Conservation (phyloP, 352 stramenopile species). For the Lagenidium giganteum region DNA sequence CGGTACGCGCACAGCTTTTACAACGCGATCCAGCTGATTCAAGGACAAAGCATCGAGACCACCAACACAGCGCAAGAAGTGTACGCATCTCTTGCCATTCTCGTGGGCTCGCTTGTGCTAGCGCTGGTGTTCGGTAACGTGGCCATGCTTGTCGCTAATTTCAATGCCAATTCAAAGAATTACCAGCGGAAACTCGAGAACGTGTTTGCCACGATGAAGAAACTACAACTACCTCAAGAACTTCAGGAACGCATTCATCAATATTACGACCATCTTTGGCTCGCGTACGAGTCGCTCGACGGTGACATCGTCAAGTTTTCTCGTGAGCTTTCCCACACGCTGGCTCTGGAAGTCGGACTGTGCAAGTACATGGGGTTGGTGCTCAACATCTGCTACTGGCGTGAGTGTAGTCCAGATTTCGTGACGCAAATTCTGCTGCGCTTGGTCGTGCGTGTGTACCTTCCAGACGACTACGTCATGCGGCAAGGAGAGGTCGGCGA, state of each 20-base stretch:
- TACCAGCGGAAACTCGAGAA: conserved; percentile 33
- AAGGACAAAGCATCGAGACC: conserved; percentile 5
- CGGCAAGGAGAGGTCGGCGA: conserved; percentile 26
- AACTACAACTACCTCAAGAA: conserved; percentile 21
- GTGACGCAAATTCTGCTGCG: conserved; percentile 28
- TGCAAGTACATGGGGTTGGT: conserved; percentile 32
- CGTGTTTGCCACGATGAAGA: conserved; percentile 31
- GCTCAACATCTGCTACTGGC: conserved; percentile 23
- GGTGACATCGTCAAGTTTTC: conserved; percentile 26
- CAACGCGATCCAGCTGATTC: conserved; percentile 11
- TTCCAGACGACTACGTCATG: conserved; percentile 39
- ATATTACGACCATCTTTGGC: conserved; percentile 40
- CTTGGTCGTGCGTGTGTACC: conserved; percentile 24
- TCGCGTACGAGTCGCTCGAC: conserved; percentile 33
- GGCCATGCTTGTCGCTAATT: conserved; percentile 12
- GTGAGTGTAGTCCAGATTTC: conserved; percentile 25
- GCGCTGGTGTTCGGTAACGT: conserved; percentile 14
- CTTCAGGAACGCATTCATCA: conserved; percentile 28
- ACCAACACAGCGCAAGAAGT: conserved; percentile 3
- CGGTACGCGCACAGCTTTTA: conserved; percentile 14
- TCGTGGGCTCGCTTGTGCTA: conserved; percentile 14
- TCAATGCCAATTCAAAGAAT: conserved; percentile 12
- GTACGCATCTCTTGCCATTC: conserved; percentile 8
- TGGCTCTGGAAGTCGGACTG: conserved; percentile 29
- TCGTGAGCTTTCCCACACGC: conserved; percentile 22